A percentile compares a stretch with the other conserved stretches of the same genome.
These are phyloP conservation scores for Tuber indicum DNA, from an alignment of 495 filamentous ascomycete genomes.

Conservation along the genomic window DNA sequence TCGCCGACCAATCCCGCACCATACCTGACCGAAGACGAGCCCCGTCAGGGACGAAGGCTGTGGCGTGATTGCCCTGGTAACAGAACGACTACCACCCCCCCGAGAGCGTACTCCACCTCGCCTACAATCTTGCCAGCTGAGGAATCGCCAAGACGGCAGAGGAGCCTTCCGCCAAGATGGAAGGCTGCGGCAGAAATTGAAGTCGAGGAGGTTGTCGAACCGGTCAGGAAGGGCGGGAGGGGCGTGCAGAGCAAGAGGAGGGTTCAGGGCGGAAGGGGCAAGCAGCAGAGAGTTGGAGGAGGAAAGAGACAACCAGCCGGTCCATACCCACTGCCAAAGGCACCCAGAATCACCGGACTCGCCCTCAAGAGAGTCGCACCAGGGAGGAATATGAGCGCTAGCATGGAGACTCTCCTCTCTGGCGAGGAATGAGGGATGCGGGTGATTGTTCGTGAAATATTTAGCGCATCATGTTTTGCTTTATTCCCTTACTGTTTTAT, in stretches of 20 bases:
- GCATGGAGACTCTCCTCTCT: slow-evolving; percentile 41
- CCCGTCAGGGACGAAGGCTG: slow-evolving; percentile 31
- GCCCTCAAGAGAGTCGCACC: not conserved
- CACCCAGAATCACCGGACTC: not conserved
- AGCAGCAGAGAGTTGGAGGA: slow-evolving; percentile 16
- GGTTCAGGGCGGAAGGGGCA: slow-evolving; percentile 26
- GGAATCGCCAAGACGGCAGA: slow-evolving; percentile 27
- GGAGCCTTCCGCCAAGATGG: slow-evolving; percentile 27
- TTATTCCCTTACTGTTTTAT: slow-evolving; percentile 12
- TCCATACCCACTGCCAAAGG: slow-evolving; percentile 6
- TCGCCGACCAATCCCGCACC: not conserved
- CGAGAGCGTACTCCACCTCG: slow-evolving; percentile 35
- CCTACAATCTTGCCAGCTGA: slow-evolving; percentile 32
- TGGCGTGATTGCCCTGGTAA: slow-evolving; percentile 35
- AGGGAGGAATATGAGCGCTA: slow-evolving; percentile 35
- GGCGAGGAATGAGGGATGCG: slow-evolving; percentile 35
- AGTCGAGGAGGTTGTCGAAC: slow-evolving; percentile 28
- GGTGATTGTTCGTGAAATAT: slow-evolving; percentile 29
- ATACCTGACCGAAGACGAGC: slow-evolving; percentile 22
- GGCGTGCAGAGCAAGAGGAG: slow-evolving; percentile 36
- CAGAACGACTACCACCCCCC: slow-evolving; percentile 40
- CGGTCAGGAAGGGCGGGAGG: slow-evolving; percentile 26
- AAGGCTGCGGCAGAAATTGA: slow-evolving; percentile 30
- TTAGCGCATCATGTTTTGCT: slow-evolving; percentile 4
- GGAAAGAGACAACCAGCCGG: slow-evolving; percentile 26